Evolutionary conservation across 2,329 filamentous ascomycete species (phyloP), one percentile per base, ranked within the genome.

Genomic region (Acrodontium crateriforme): DNA sequence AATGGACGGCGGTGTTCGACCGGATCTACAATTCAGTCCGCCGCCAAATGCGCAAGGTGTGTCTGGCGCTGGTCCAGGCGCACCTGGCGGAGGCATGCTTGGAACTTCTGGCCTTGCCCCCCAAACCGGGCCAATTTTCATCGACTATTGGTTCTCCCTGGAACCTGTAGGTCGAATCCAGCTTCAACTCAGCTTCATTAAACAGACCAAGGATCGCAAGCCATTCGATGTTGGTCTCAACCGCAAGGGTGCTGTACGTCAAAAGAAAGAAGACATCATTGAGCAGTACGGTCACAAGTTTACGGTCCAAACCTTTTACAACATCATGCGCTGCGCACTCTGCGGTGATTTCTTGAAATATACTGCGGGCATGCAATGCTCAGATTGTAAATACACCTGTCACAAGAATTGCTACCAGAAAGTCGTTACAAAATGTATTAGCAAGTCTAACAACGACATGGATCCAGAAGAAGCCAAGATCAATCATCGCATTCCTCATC

Each of bases 221-320:
- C 78, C 75, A 2, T 78, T 92, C 48, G 85, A 95, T 49, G 69
- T 87, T 32, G 89, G 89, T 49, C 74, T 98, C 39, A 83, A 83
- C 39, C 80, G 89, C 52, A 92, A 94, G 60, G 89, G 87, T 49
- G 89, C 89, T 39, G 84, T 98, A 42, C 82, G 89, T 42, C 87
- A 98, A 59, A 82, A 83, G 50, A 98, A 98, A 63, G 89, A 98
- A 56, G 85, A 95, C 49, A 78, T 98, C 4, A 82, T 94, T 60
- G 89, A 98, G 61, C 93, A 94, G 66, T 94, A 93, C 53, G 89
- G 89, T 26, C 89, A 98, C 74, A 98, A 95, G 60, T 98, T 98
- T 51, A 78, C 95, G 31, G 81, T 89, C 49, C 85, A 94, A 54
- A 89, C 94, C 55, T 98, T 98, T 58, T 98, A 95, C 74, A 98